Conservation (phyloP, 805 yeast species). For the Yarrowia bubula region DNA sequence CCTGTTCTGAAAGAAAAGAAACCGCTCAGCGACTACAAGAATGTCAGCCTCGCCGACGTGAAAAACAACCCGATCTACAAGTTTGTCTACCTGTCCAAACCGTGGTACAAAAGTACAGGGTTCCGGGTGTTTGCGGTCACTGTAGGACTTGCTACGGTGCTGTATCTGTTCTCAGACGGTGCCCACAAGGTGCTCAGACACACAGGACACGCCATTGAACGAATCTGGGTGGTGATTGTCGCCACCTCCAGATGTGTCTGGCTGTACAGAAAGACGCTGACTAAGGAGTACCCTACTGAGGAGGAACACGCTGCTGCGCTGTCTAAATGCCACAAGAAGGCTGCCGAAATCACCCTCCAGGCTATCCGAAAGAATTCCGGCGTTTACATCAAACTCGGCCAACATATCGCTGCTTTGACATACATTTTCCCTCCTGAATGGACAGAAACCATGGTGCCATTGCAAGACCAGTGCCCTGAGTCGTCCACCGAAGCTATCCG, state of each 20-base stretch:
- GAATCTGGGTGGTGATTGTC: constrained; percentile 36
- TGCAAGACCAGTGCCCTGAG: constrained; percentile 87
- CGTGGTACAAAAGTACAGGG: constrained; percentile 8
- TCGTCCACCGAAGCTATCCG: constrained; percentile 69
- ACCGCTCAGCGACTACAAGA: neutral
- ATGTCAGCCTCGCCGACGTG: neutral
- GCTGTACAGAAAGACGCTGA: constrained; percentile 60
- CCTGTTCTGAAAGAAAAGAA: neutral
- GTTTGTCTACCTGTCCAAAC: constrained; percentile 20
- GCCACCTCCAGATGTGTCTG: constrained; percentile 75
- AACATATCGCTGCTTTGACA: constrained; percentile 88
- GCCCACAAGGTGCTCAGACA: constrained; percentile 30
- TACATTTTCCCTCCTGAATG: constrained; percentile 89
- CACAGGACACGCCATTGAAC: constrained; percentile 33
- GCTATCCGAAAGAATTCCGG: constrained; percentile 91
- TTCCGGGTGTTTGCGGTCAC: constrained; percentile 8
- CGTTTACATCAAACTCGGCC: constrained; percentile 89
- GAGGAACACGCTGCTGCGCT: constrained; percentile 55
- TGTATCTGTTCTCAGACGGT: constrained; percentile 6
- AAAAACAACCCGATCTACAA: constrained; percentile 24
- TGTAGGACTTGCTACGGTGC: neutral
- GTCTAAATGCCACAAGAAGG: constrained; percentile 62
- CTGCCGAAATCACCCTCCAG: constrained; percentile 73
- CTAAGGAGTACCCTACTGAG: constrained; percentile 43
- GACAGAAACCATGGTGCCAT: constrained; percentile 91